Percentiles rank a stretch among this genome's conserved stretches.
These are phyloP conservation scores for Taiozyma sp. DNA, from an alignment of 1,139 yeast species.

Conservation along the genomic window DNA sequence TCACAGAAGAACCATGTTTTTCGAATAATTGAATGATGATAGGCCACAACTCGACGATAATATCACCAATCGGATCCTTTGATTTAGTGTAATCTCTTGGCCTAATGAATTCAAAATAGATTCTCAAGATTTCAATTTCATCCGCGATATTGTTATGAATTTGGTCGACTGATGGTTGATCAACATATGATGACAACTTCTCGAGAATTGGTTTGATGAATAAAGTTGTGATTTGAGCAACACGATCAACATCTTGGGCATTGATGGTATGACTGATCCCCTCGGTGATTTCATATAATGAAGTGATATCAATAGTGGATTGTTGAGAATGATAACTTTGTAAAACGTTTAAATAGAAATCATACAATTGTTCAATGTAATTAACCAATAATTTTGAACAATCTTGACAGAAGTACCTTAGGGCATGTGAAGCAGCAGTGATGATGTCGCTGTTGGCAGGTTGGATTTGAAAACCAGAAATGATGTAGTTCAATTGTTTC, in stretches of 20 bases:
- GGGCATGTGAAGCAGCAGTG: slow-evolving; percentile 87
- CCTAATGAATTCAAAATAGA: slow-evolving; percentile 58
- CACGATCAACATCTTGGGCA: slow-evolving; percentile 42
- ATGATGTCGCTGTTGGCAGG: slow-evolving; percentile 45
- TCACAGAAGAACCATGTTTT: slow-evolving; percentile 48
- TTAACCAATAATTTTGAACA: slow-evolving; percentile 65
- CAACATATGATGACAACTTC: slow-evolving; percentile 32
- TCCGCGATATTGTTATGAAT: slow-evolving; percentile 56
- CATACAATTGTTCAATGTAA: slow-evolving; percentile 70
- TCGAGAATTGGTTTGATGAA: slow-evolving; percentile 66
- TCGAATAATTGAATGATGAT: slow-evolving; percentile 43
- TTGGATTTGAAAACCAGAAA: slow-evolving; percentile 55
- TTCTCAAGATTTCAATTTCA: slow-evolving; percentile 66
- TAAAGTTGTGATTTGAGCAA: slow-evolving; percentile 43
- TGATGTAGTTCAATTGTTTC: slow-evolving; percentile 79
- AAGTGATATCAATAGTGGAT: slow-evolving; percentile 52
- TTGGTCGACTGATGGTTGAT: slow-evolving; percentile 30
- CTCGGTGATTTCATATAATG: slow-evolving; percentile 76
- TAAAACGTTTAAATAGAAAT: slow-evolving; percentile 64
- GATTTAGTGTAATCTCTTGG: slow-evolving; percentile 33
- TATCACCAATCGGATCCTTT: slow-evolving; percentile 50
- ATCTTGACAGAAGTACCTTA: slow-evolving; percentile 93
- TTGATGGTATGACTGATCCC: slow-evolving; percentile 84
- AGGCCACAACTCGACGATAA: slow-evolving; percentile 60
- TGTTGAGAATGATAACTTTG: slow-evolving; percentile 11